Conservation (phyloP, 1,284 basidiomycete genomes). For the Ceratobasidium sp. region DNA sequence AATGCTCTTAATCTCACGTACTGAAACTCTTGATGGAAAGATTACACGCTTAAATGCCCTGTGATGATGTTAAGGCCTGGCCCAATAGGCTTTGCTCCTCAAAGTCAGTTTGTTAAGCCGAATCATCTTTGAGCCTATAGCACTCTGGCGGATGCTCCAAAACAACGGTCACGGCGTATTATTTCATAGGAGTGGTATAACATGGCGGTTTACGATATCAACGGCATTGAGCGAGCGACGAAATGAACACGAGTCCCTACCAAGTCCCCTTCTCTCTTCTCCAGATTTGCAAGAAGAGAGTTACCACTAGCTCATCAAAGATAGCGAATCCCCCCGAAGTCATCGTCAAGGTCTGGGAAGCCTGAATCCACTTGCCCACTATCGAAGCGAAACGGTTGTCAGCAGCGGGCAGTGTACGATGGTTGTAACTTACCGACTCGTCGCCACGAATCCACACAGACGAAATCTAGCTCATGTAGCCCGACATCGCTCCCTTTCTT, state of each 20-base stretch:
- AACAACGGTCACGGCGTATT: constrained; percentile 9
- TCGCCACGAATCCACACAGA: constrained; percentile 35
- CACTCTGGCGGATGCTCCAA: not conserved
- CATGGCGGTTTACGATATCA: constrained; percentile 5
- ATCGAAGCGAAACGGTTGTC: constrained; percentile 10
- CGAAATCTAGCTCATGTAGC: constrained; percentile 44
- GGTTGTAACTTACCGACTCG: constrained; percentile 24
- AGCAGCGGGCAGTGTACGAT: constrained; percentile 11
- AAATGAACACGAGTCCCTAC: constrained; percentile 24
- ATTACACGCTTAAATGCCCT: constrained; percentile 21
- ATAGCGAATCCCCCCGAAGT: constrained; percentile 38
- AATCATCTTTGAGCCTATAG: not conserved
- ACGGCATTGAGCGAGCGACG: not conserved
- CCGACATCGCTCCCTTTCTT: constrained; percentile 43
- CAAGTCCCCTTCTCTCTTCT: constrained; percentile 36
- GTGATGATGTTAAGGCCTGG: constrained; percentile 8
- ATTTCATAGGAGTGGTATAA: constrained; percentile 17
- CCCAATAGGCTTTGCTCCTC: constrained; percentile 14
- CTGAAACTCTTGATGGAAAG: constrained; percentile 26
- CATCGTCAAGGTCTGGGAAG: constrained; percentile 31
- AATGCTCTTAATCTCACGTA: constrained; percentile 1
- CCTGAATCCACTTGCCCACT: constrained; percentile 37
- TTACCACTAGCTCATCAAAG: constrained; percentile 41
- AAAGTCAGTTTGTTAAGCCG: not conserved
- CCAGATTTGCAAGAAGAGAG: constrained; percentile 41